These are phyloP conservation scores for Gossypium lobatum DNA, from an alignment of 441 rosid species.

Conservation along the genomic window DNA sequence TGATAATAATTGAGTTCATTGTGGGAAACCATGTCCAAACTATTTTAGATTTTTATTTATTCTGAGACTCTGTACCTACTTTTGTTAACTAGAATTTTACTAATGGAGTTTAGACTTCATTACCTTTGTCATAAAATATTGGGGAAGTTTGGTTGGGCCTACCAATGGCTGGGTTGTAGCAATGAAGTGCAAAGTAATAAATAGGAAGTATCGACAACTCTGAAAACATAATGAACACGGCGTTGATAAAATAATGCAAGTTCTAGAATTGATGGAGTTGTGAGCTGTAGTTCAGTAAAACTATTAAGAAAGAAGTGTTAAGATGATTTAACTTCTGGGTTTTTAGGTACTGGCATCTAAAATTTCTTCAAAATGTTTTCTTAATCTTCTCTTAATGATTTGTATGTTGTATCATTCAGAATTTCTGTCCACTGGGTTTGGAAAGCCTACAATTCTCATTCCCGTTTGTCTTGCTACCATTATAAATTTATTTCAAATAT, in stretches of 20 bases:
- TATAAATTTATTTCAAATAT: slow-evolving; percentile 13
- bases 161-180: not conserved
- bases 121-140: not conserved
- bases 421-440: not conserved
- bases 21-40: not conserved
- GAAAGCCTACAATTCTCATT: not conserved
- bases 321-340: not conserved
- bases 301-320: not conserved
- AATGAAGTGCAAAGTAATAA: not conserved
- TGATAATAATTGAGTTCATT: not conserved
- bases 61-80: not conserved
- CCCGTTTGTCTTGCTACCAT: not conserved
- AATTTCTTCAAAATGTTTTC: not conserved
- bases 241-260: not conserved
- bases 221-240: not conserved
- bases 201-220: not conserved
- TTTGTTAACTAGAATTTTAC: not conserved
- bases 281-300: not conserved
- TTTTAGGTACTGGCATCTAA: not conserved
- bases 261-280: not conserved
- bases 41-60: not conserved
- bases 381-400: not conserved
- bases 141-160: not conserved
- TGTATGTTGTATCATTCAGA: not conserved
- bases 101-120: not conserved